Evolutionary conservation across 306 rosid species (phyloP).

Genomic region (Rosa persica): DNA sequence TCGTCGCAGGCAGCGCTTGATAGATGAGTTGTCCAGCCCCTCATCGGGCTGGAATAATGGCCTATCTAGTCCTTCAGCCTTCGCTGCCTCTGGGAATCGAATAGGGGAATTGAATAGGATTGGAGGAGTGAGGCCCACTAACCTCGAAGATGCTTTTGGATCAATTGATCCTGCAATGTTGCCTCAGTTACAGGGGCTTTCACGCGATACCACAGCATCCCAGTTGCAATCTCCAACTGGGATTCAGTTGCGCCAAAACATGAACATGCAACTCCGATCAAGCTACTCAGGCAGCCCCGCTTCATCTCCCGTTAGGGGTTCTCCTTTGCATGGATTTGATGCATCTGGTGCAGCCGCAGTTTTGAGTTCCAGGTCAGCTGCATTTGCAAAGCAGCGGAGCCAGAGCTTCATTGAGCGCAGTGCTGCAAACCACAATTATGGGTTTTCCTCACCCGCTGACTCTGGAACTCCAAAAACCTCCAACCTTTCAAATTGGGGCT

Average conservation of each 20-base stretch:
- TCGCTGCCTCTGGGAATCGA: slow-evolving; percentile 42
- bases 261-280: slow-evolving; percentile 47
- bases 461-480: slow-evolving; percentile 32
- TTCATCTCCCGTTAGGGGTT: slow-evolving; percentile 47
- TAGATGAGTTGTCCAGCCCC: slow-evolving; percentile 54
- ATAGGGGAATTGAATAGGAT: slow-evolving; percentile 46
- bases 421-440: slow-evolving; percentile 36
- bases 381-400: slow-evolving; percentile 58
- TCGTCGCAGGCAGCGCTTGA: slow-evolving; percentile 46
- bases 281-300: slow-evolving; percentile 43
- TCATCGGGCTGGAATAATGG: slow-evolving; percentile 61
- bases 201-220: slow-evolving; percentile 48
- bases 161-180: slow-evolving; percentile 50
- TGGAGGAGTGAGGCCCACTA: slow-evolving; percentile 50
- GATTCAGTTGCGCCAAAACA: slow-evolving; percentile 48
- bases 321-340: slow-evolving; percentile 44
- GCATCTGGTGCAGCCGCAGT: slow-evolving; percentile 36
- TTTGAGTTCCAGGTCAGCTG: slow-evolving; percentile 51
- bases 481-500: slow-evolving; percentile 59
- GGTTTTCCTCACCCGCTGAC: slow-evolving; percentile 47
- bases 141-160: slow-evolving; percentile 59
- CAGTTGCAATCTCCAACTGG: slow-evolving; percentile 57
- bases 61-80: slow-evolving; percentile 37
- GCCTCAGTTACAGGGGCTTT: slow-evolving; percentile 57
- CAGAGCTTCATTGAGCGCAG: slow-evolving; percentile 68